Evolutionary conservation across 441 rosid species (phyloP), one percentile per base, ranked within the genome.

Genomic region (Syzygium malaccense): DNA sequence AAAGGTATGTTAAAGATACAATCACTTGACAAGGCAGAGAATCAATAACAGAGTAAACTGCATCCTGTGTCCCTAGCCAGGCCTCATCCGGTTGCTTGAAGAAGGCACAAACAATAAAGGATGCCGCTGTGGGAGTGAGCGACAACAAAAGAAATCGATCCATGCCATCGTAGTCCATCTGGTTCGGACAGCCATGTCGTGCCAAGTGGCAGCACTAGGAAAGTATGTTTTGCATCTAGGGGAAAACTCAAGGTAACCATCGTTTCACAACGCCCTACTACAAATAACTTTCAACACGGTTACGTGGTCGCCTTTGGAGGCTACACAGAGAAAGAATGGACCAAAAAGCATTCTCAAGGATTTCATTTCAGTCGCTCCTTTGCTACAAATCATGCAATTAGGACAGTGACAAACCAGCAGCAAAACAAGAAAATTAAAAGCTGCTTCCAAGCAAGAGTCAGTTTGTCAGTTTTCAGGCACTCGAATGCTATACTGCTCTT

Each of bases 121-220:
- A 32, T 41, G 18, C 41, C 6, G 25, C 41, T 9, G 23, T 32
- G 75, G 75, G 41, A 30, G 75, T 41, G 18, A 32, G 75, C 41
- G 18, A 32, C 75, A 32, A 66, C 41, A 66, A 1, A 32, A 2
- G 78, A 17, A 66, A 66, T 33, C 6, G 3, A 66, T 30, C 75
- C 2, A 13, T 9, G 78, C 78, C 25, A 66, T 17, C 2, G 4
- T 8, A 66, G 41, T 0, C 75, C 75, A 66, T 66, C 78, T 7
- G 0, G 41, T 1, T 66, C 45, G 0, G 78, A 32, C 41, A 32
- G 23, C 45, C 75, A 30, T 7, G 75, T 1, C 1, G 1, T 8
- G 23, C 75, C 25, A 13, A 8, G 6, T 7, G 25, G 41, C 23
- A 17, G 75, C 6, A 64, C 30, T 8, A 30, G 4, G 12, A 64